Percentiles rank a stretch among this genome's conserved stretches.
phyloP scores from a whole-genome alignment of 2,329 filamentous ascomycete genomes.

The Curvularia sp. region DNA sequence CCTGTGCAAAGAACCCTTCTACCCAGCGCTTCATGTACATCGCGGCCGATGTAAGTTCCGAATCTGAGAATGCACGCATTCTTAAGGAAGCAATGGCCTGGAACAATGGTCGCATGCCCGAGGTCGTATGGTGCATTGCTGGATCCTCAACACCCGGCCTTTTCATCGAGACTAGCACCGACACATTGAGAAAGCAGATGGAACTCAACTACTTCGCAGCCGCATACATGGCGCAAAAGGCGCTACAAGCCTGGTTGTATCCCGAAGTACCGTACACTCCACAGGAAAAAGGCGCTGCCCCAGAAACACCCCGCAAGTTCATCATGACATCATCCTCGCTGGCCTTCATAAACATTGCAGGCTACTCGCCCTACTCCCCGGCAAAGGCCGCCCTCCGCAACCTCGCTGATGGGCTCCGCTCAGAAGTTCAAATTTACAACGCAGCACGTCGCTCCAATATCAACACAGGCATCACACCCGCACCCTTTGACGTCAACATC shows the following conservation, averaged over 20 bases:
- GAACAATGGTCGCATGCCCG: constrained; percentile 77
- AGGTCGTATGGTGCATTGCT: constrained; percentile 91
- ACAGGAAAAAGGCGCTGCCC: constrained; percentile 22
- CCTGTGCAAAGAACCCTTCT: constrained; percentile 68
- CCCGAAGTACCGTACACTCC: constrained; percentile 49
- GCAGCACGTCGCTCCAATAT: constrained; percentile 58
- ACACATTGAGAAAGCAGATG: constrained; percentile 78
- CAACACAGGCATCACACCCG: constrained; percentile 41
- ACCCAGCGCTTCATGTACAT: constrained; percentile 84
- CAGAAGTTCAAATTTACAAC: constrained; percentile 88
- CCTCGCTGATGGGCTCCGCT: constrained; percentile 80
- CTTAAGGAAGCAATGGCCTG: constrained; percentile 76
- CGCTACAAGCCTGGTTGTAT: constrained; percentile 76
- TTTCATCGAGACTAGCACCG: constrained; percentile 75
- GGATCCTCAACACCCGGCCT: constrained; percentile 76
- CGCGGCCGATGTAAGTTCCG: constrained; percentile 77
- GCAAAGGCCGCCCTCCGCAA: constrained; percentile 85
- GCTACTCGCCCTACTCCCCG: constrained; percentile 84
- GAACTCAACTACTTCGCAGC: constrained; percentile 90
- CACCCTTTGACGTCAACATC: constrained; percentile 73
- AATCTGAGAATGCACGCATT: constrained; percentile 73
- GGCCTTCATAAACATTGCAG: constrained; percentile 77
- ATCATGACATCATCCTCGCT: constrained; percentile 84
- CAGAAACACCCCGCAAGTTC: constrained; percentile 70
- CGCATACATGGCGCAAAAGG: constrained; percentile 83